phyloP scores from a whole-genome alignment of 177 flowering plant genomes.

The Tripterygium wilfordii region DNA sequence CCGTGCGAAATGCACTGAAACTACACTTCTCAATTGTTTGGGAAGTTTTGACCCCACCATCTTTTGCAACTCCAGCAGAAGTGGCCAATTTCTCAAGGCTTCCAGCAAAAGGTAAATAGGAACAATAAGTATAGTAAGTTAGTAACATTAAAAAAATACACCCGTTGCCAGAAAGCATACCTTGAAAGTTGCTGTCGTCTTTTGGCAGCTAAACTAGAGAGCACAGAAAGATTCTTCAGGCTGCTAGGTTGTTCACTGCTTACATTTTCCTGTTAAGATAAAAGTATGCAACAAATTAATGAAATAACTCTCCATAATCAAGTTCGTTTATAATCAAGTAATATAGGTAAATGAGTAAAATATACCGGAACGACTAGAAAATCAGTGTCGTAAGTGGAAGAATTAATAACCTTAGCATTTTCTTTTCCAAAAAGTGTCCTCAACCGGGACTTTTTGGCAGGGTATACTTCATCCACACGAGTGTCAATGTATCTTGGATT shows the following conservation, averaged over 20 bases:
- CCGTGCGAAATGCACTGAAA: slow-evolving; percentile 57
- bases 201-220: slow-evolving; percentile 25
- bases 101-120: slow-evolving; percentile 1
- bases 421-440: slow-evolving; percentile 45
- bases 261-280: slow-evolving; percentile 30
- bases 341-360: background rate
- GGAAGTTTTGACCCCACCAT: slow-evolving; percentile 18
- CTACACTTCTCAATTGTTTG: slow-evolving; percentile 37
- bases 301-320: background rate
- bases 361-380: background rate
- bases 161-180: slow-evolving; percentile 22
- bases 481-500: slow-evolving; percentile 68
- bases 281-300: background rate
- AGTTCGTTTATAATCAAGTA: background rate
- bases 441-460: slow-evolving; percentile 64
- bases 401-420: slow-evolving; percentile 48
- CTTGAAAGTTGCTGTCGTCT: slow-evolving; percentile 17
- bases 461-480: slow-evolving; percentile 74
- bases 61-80: slow-evolving; percentile 23
- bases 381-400: background rate
- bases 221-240: slow-evolving; percentile 21
- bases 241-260: slow-evolving; percentile 19
- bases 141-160: background rate
- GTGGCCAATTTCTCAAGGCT: slow-evolving; percentile 21
- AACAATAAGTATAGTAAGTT: background rate